A percentile compares a stretch with the other conserved stretches of the same genome.
phyloP scores from a whole-genome alignment of 1,284 basidiomycete species.

The Apiotrichum porosum region DNA sequence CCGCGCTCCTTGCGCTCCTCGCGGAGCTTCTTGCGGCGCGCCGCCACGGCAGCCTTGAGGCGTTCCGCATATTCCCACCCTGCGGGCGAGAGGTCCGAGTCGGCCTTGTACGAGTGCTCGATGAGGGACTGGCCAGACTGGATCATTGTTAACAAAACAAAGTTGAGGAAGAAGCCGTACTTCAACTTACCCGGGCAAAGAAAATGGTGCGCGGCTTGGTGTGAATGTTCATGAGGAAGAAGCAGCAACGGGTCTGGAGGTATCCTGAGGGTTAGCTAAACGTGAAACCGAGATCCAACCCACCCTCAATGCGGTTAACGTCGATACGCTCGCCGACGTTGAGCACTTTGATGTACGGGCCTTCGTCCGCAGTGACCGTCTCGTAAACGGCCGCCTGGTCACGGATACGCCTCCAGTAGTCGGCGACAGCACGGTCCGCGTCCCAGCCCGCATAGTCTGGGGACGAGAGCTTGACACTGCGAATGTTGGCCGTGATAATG shows the following conservation, averaged over 20 bases:
- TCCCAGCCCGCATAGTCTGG: conserved; percentile 94
- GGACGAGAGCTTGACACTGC: conserved; percentile 95
- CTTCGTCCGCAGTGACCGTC: conserved; percentile 54
- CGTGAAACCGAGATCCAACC: conserved; percentile 12
- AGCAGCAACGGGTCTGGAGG: conserved; percentile 64
- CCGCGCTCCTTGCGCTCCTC: conserved; percentile 62
- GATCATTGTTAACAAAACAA: neutral
- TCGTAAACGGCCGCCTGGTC: conserved; percentile 87
- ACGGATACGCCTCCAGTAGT: conserved; percentile 84
- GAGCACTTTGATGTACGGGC: conserved; percentile 92
- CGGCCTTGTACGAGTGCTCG: conserved; percentile 98
- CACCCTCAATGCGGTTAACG: conserved; percentile 64
- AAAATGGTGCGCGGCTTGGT: conserved; percentile 85
- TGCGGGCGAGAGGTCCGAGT: conserved; percentile 88
- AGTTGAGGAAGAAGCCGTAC: neutral
- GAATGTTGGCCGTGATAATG: conserved; percentile 89
- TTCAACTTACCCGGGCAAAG: conserved; percentile 70
- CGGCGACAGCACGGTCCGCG: conserved; percentile 80
- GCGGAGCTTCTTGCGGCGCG: conserved; percentile 56
- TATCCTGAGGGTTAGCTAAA: conserved; percentile 38
- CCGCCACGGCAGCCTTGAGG: conserved; percentile 76
- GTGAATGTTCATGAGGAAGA: conserved; percentile 96
- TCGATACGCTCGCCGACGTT: conserved; percentile 95
- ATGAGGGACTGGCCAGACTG: conserved; percentile 90
- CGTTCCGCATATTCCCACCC: conserved; percentile 92